Percentiles rank a stretch among this genome's conserved stretches.
Evolutionary conservation across 2,329 filamentous ascomycete species (phyloP).

Genomic region (Magnaporthales sp.): DNA sequence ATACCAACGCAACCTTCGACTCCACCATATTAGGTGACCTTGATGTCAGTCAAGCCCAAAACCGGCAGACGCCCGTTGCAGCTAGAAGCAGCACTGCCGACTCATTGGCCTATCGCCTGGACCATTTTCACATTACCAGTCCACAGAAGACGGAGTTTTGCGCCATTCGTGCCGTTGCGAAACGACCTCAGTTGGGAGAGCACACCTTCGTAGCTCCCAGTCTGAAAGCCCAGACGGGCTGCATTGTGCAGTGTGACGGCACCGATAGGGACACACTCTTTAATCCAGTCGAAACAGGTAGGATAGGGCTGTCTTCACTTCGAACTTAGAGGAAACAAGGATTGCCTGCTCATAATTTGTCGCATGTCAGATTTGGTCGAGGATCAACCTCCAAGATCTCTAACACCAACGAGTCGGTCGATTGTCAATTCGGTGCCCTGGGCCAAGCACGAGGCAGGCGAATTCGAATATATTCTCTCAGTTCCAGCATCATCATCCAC

Average conservation of each 20-base stretch:
- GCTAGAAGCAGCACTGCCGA: neutral
- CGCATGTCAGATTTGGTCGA: neutral
- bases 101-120: constrained; percentile 1
- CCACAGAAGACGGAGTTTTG: constrained; percentile 1
- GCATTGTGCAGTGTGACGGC: neutral
- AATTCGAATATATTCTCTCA: constrained; percentile 41
- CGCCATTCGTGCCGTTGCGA: neutral
- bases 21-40: constrained; percentile 1
- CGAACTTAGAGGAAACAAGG: neutral
- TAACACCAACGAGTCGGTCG: neutral
- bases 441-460: constrained; percentile 34
- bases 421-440: constrained; percentile 22
- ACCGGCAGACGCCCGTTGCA: neutral
- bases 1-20: neutral
- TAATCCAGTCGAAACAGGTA: neutral
- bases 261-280: neutral
- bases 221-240: neutral
- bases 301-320: neutral
- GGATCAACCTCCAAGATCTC: neutral
- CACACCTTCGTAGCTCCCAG: neutral
- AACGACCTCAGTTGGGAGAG: neutral
- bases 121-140: constrained; percentile 4
- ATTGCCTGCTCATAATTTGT: neutral
- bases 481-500: constrained; percentile 19
- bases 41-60: neutral